Evolutionary conservation across 768 basidiomycete species (phyloP).

Genomic region (Naganishia randhawae): DNA sequence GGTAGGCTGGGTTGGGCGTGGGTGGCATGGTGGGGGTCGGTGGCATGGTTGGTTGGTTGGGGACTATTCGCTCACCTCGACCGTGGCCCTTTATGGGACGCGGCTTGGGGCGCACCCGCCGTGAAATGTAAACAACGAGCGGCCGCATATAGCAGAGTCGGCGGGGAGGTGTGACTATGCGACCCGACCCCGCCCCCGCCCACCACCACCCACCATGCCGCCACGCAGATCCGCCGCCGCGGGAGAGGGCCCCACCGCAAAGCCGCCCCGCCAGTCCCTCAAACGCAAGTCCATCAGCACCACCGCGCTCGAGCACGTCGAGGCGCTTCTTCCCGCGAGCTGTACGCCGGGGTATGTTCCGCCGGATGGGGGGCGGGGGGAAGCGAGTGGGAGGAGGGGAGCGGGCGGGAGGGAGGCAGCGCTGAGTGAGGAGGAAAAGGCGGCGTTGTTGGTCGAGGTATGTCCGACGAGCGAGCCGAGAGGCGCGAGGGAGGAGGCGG

Average conservation of each 20-base stretch:
- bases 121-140: conserved; percentile 10
- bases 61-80: too few species aligned
- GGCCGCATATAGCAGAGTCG: too few species aligned
- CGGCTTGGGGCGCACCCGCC: neutral
- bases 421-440: conserved; percentile 9
- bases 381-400: neutral
- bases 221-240: conserved; percentile 3
- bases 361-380: neutral
- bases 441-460: conserved; percentile 17
- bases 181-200: neutral
- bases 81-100: neutral
- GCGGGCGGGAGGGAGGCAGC: too few species aligned
- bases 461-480: too few species aligned
- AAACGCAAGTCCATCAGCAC: conserved; percentile 15
- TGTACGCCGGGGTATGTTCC: conserved; percentile 18
- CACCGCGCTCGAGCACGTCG: conserved; percentile 8
- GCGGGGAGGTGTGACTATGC: too few species aligned
- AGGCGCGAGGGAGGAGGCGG: too few species aligned
- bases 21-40: neutral
- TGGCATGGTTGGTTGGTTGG: neutral
- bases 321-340: conserved; percentile 1
- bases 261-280: neutral
- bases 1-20: conserved; percentile 26
- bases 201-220: neutral
- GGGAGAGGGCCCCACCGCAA: neutral